These are phyloP conservation scores for Bertia moriformis DNA, from an alignment of 2,329 filamentous ascomycete species.

Conservation along the genomic window DNA sequence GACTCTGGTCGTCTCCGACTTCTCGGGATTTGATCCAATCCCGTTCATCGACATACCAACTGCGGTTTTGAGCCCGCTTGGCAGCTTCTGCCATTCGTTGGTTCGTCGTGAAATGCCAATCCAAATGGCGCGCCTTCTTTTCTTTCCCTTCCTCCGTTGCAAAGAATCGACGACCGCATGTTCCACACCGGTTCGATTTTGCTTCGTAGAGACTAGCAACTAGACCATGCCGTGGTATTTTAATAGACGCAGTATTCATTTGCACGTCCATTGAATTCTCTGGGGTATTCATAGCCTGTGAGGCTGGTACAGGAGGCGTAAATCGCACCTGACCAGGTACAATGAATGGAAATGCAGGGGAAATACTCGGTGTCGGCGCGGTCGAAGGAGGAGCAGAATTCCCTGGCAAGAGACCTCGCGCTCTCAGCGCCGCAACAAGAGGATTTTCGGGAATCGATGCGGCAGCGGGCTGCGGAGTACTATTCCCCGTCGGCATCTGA, in stretches of 20 bases:
- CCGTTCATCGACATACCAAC: constrained; percentile 85
- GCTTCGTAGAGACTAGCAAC: constrained; percentile 65
- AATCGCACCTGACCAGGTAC: neutral
- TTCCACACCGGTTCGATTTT: constrained; percentile 74
- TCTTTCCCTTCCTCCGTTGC: constrained; percentile 64
- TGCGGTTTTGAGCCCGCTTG: constrained; percentile 75
- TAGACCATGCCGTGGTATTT: constrained; percentile 52
- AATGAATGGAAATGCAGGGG: neutral
- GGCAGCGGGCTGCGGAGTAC: neutral
- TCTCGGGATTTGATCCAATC: constrained; percentile 86
- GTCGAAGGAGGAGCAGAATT: neutral
- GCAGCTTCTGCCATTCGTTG: constrained; percentile 75
- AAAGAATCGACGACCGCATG: constrained; percentile 78
- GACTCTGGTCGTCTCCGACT: constrained; percentile 43
- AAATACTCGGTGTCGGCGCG: neutral
- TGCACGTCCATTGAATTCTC: neutral
- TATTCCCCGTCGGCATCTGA: neutral
- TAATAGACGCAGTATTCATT: constrained; percentile 1
- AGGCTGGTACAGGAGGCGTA: neutral
- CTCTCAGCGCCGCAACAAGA: neutral
- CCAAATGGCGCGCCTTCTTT: constrained; percentile 82
- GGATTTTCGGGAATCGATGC: neutral
- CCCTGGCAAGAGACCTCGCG: neutral
- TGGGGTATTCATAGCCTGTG: neutral
- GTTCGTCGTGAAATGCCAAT: constrained; percentile 96